Evolutionary conservation across 2,329 filamentous ascomycete genomes (phyloP), one percentile per base, ranked within the genome.

Genomic region (Mycosphaerella arachidis): DNA sequence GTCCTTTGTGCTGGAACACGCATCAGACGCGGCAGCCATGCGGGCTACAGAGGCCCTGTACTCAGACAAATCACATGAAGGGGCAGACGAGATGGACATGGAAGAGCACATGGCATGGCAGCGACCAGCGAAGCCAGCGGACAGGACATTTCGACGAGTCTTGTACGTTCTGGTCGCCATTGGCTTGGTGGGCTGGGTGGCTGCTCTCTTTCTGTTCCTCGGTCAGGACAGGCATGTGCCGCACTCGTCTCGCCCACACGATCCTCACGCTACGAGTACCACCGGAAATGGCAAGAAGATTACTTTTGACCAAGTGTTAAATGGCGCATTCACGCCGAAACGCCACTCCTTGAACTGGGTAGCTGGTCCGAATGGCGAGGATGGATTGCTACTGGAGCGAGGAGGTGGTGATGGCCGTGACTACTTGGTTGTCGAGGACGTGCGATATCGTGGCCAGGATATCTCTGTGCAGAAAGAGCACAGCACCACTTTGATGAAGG

Each of bases 391-490:
- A 65, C 82, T 99, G 20, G 89, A 96, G 74, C 82, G 84, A 69
- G 86, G 81, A 54, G 83, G 81, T 0, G 70, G 68, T n/a, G 71
- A 74, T 0, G 85, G 82, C 5, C 86, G 90, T 68, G 86, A 88
- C 60, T 97, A 88, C 68, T 78, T 99, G 56, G 84, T 94, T 1
- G 90, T 97, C 0, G 89, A 96, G 72, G 91, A 97, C 73, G 88
- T 99, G 56, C 85, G 87, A 59, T 82, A 81, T 53, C 77, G 81
- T 58, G 72, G 70, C 53, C 79, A 81, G 50, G 72, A 70, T 16
- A 71, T 75, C 7, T 72, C 76, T 3, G 72, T 71, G 2, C 76
- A 77, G 3, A 74, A 78, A 6, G 75, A 78, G 48, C 78, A 81
- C 54, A 83, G 84, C 56, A 87, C 82, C 64, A 89, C 87, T 0